phyloP scores from a whole-genome alignment of 78 protist species.

The Monocercomonoides exilis region DNA sequence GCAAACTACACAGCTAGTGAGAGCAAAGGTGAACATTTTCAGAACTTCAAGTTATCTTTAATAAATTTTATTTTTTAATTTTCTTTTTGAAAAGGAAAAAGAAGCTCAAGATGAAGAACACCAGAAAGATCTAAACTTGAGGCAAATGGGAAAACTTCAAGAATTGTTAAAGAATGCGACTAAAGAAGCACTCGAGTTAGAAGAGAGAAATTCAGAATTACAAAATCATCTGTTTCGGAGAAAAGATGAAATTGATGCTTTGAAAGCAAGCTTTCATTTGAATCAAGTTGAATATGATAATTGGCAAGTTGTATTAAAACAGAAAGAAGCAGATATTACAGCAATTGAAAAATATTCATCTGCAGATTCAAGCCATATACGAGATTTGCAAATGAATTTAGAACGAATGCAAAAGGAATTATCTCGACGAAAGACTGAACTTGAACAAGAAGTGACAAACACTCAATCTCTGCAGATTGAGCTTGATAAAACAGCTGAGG shows the following conservation, averaged over 20 bases:
- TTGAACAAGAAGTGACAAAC: slow-evolving; percentile 53
- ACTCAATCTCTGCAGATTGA: slow-evolving; percentile 55
- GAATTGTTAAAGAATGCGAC: slow-evolving; percentile 13
- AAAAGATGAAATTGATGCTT: slow-evolving; percentile 52
- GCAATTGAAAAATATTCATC: background rate
- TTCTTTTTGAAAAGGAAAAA: slow-evolving; percentile 52
- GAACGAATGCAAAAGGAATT: slow-evolving; percentile 39
- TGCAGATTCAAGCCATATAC: slow-evolving; percentile 35
- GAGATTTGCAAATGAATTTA: slow-evolving; percentile 35
- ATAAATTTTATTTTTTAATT: slow-evolving; percentile 1
- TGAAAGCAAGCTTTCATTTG: slow-evolving; percentile 47
- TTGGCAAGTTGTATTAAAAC: slow-evolving; percentile 55
- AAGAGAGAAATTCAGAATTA: background rate
- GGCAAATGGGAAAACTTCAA: slow-evolving; percentile 26
- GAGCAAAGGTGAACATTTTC: slow-evolving; percentile 27
- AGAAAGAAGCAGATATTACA: slow-evolving; percentile 43
- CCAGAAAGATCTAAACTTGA: slow-evolving; percentile 32
- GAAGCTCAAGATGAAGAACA: slow-evolving; percentile 44
- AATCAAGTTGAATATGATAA: slow-evolving; percentile 55
- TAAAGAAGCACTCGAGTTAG: slow-evolving; percentile 15
- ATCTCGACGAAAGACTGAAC: slow-evolving; percentile 7
- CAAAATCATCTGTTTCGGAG: slow-evolving; percentile 46
- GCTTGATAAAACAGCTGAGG: slow-evolving; percentile 64
- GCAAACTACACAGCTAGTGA: slow-evolving; percentile 38
- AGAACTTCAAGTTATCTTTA: background rate